phyloP scores from a whole-genome alignment of 1,284 basidiomycete species.

The Bjerkandera adusta region DNA sequence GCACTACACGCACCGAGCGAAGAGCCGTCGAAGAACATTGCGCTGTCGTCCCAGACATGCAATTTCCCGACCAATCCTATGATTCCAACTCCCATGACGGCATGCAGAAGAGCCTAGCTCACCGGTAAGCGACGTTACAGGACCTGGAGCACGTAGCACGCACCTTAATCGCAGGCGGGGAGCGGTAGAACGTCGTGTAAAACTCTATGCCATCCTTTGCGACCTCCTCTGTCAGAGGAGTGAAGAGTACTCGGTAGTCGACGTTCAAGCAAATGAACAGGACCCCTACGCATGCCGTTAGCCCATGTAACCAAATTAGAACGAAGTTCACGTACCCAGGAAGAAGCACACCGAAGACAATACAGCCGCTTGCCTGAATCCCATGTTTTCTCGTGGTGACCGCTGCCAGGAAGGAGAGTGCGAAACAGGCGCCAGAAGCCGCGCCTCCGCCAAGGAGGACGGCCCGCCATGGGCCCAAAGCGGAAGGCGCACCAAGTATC shows the following conservation, averaged over 20 bases:
- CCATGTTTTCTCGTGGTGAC: too few relatives aligned
- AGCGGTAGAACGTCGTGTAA: constrained; percentile 88
- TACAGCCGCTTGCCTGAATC: constrained; percentile 82
- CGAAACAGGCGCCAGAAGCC: too few relatives aligned
- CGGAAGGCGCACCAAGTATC: too few relatives aligned
- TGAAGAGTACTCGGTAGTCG: constrained; percentile 80
- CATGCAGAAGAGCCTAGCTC: constrained; percentile 76
- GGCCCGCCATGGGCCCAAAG: too few relatives aligned
- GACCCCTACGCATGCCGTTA: constrained; percentile 53
- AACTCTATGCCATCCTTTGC: constrained; percentile 79
- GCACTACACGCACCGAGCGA: constrained; percentile 69
- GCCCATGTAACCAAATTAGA: neutral
- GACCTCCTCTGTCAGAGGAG: constrained; percentile 58
- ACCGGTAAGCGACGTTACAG: neutral
- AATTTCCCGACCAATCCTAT: constrained; percentile 75
- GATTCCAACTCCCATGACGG: constrained; percentile 74
- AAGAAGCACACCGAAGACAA: constrained; percentile 84
- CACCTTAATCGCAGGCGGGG: constrained; percentile 87
- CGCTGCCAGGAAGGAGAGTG: too few relatives aligned
- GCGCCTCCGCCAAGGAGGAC: too few relatives aligned
- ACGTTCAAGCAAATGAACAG: constrained; percentile 87
- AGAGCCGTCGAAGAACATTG: constrained; percentile 89
- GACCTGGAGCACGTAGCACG: constrained; percentile 19
- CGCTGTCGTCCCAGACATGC: constrained; percentile 84
- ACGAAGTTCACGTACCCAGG: constrained; percentile 37